Base-by-base conservation (phyloP, 139 green algal genomes). In the Micractinium conductrix region DNA sequence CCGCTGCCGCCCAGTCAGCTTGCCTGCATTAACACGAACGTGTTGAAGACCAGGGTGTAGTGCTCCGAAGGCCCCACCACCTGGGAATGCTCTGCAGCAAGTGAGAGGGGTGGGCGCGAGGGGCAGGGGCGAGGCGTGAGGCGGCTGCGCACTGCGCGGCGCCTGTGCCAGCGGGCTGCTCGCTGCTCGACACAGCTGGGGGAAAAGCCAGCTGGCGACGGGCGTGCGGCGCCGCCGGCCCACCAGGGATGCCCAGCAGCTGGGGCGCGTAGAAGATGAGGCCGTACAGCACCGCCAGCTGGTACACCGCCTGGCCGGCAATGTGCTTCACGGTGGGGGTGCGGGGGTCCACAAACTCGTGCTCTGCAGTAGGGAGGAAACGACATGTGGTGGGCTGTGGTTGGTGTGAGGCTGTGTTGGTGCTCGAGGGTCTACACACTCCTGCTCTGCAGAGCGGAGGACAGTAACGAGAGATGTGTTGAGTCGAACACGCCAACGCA, bases 11-110 rank as follows among this genome's bases (percentile, higher is more conserved):
- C n/a, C n/a, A n/a, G n/a, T n/a, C n/a, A n/a, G 33, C 60, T 48
- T 55, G 38, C 81, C 72, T 90, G 86, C 88, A 93, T 92, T 21
- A 89, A 70, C 5, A 98, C 95, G 76, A 98, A 98, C 0, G 90
- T 84, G 88, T 98, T 98, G 91, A 98, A 98, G 10, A 97, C 90
- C 6, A 98, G 19, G 22, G 95, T 98, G 87, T 92, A 90, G 67
- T 91, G 86, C 78, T 81, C 60, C 9, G 78, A 88, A 24, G 85
- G 73, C 21, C 85, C 88, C 12, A 62, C 40, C 30, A 86, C 79
- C 16, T 38, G n/a, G 35, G 74, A 67, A 30, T 85, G 76, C 28
- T 67, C 43, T 82, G 76, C 76, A 60, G 55, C 22, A 9, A 0
- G 17, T n/a, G n/a, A n/a, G n/a, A n/a, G n/a, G n/a, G n/a, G n/a